Percentiles rank a stretch among this genome's conserved stretches.
Conservation (phyloP, 805 yeast genomes). For the Kuraishia molischiana region DNA sequence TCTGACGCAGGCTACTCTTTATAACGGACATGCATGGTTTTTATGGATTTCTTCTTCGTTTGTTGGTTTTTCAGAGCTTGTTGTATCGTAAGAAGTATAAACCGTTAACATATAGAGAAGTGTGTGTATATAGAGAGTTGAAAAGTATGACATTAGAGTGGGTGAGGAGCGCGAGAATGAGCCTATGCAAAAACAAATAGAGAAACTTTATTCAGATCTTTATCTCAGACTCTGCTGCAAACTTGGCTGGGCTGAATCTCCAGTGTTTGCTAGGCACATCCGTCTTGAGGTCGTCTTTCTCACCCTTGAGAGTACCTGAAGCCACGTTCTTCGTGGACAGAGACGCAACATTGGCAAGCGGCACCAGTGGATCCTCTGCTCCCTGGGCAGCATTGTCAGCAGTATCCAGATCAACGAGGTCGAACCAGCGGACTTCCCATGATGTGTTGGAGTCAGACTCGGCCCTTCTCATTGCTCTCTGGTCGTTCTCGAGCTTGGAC, state of each 20-base stretch:
- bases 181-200: too few species aligned
- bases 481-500: slow-evolving; percentile 70
- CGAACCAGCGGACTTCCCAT: slow-evolving; percentile 87
- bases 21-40: not conserved
- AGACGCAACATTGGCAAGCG: slow-evolving; percentile 36
- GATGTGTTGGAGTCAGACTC: slow-evolving; percentile 53
- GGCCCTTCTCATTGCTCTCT: slow-evolving; percentile 69
- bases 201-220: slow-evolving; percentile 20
- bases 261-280: slow-evolving; percentile 48
- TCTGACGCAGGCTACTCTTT: not conserved
- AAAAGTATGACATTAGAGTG: too few species aligned
- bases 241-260: slow-evolving; percentile 50
- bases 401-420: slow-evolving; percentile 28
- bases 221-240: slow-evolving; percentile 54
- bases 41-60: not conserved
- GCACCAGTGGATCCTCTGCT: slow-evolving; percentile 27
- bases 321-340: slow-evolving; percentile 57
- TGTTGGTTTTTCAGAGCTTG: too few species aligned
- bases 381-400: slow-evolving; percentile 16
- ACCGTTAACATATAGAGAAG: too few species aligned
- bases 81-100: too few species aligned
- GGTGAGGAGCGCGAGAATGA: too few species aligned
- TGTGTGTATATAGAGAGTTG: too few species aligned
- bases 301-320: slow-evolving; percentile 50
- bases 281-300: slow-evolving; percentile 36